Base-by-base conservation (phyloP, 192 early-diverging fungal species). In the Linnemannia zychae region DNA sequence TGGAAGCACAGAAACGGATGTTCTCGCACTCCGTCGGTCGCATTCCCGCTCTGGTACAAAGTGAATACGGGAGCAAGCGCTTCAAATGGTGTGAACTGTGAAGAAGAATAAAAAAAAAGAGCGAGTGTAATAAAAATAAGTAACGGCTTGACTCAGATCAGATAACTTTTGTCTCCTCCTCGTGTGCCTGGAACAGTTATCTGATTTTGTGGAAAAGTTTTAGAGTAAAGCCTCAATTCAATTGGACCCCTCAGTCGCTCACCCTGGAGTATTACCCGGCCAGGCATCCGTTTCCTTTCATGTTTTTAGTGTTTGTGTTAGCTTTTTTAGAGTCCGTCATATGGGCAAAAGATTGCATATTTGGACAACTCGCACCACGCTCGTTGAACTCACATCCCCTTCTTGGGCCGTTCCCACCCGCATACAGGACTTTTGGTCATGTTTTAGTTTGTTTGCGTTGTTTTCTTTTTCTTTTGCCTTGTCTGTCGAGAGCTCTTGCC, bases 101-200 rank as follows among this genome's bases (percentile, higher is more conserved):
- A n/a, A n/a, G n/a, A n/a, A n/a, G n/a, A n/a, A 52, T 16, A 52
- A 17, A 24, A 18, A 20, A 52, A 52, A 24, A 31, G 28, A 63
- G 28, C 28, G 12, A 13, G 57, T 63, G 31, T 31, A 60, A 24
- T 28, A 63, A 63, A 63, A 57, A n/a, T 24, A 63, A 63, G 22
- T 24, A 57, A n/a, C 22, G 40, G 2, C 4, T 24, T 63, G 57
- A 63, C 57, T 63, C 57, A 63, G 57, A 63, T 63, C 57, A 33
- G 57, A 63, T 63, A 63, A 63, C 28, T 63, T 7, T 57, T 49
- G 20, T 57, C 52, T 20, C 24, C n/a, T 28, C 57, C 57, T 33
- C 12, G 57, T 63, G 57, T 63, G 57, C 28, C 57, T 63, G 57
- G 57, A 63, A 63, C 57, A 31, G 6, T 63, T 63, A 63, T 63